Conservation (phyloP, 2,329 filamentous ascomycete genomes). For the Neonectria ditissima region DNA sequence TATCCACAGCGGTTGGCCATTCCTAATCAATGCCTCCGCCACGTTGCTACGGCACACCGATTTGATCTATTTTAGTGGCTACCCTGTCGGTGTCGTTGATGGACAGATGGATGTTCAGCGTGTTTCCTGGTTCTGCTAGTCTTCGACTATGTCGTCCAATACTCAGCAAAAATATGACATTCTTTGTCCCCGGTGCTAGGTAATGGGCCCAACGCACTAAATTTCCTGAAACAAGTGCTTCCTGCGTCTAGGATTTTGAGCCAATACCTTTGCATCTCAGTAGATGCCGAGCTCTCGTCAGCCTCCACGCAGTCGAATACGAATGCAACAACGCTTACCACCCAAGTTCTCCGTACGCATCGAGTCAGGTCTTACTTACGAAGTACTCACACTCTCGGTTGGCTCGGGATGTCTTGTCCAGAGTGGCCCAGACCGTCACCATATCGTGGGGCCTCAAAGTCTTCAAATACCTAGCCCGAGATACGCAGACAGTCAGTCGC, state of each 20-base stretch:
- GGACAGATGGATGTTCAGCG: not conserved
- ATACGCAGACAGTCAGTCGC: constrained; percentile 42
- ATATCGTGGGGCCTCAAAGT: constrained; percentile 48
- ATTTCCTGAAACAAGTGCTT: not conserved
- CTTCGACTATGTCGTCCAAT: too few species aligned
- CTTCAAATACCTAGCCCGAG: constrained; percentile 29
- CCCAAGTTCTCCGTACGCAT: not conserved
- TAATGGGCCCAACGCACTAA: not conserved
- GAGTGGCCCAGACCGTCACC: constrained; percentile 1
- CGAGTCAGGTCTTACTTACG: not conserved
- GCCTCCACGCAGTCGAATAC: not conserved
- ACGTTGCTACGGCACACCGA: constrained; percentile 46
- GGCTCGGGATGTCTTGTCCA: not conserved
- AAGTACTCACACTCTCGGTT: not conserved
- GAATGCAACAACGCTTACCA: constrained; percentile 4
- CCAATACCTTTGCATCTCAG: not conserved
- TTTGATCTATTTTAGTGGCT: constrained; percentile 45
- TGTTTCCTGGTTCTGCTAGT: too few species aligned
- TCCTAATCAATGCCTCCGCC: constrained; percentile 40
- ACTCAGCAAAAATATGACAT: too few species aligned
- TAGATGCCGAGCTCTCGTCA: constrained; percentile 18
- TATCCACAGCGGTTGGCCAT: constrained; percentile 34
- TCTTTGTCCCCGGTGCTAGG: not conserved
- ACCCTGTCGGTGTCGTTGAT: constrained; percentile 18
- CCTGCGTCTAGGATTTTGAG: not conserved